A percentile compares a stretch with the other conserved stretches of the same genome.
These are phyloP conservation scores for Blastocystis sp. DNA, from an alignment of 352 stramenopile genomes.

Conservation along the genomic window DNA sequence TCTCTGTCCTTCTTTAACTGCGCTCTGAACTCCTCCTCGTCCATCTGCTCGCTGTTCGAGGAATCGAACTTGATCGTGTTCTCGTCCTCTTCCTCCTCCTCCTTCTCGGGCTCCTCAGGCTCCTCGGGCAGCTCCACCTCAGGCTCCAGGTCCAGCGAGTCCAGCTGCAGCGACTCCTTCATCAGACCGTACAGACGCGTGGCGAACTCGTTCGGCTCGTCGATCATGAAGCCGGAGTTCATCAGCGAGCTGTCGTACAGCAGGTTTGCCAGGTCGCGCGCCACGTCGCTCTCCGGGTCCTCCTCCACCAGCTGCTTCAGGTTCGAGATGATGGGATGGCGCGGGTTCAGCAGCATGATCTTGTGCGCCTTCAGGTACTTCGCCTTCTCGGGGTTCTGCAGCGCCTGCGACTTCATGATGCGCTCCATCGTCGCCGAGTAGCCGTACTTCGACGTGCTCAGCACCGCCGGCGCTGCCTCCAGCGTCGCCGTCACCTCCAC, in stretches of 20 bases:
- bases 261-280: slow-evolving; percentile 89
- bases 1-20: slow-evolving; percentile 51
- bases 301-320: slow-evolving; percentile 79
- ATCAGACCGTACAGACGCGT: slow-evolving; percentile 87
- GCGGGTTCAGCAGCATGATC: slow-evolving; percentile 97
- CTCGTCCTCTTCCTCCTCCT: slow-evolving; percentile 73
- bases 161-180: slow-evolving; percentile 84
- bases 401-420: slow-evolving; percentile 96
- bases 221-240: slow-evolving; percentile 92
- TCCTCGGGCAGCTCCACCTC: slow-evolving; percentile 88
- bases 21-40: slow-evolving; percentile 72
- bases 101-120: slow-evolving; percentile 32
- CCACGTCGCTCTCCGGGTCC: slow-evolving; percentile 78
- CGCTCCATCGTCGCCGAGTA: slow-evolving; percentile 98
- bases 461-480: slow-evolving; percentile 86
- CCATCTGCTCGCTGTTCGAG: slow-evolving; percentile 76
- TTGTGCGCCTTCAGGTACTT: slow-evolving; percentile 78
- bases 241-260: slow-evolving; percentile 94
- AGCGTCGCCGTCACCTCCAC: slow-evolving; percentile 90
- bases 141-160: slow-evolving; percentile 84
- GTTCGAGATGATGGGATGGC: slow-evolving; percentile 94
- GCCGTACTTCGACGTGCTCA: slow-evolving; percentile 91
- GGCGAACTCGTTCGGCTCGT: slow-evolving; percentile 86
- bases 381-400: slow-evolving; percentile 78
- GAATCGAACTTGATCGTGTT: slow-evolving; percentile 73